Evolutionary conservation across 805 yeast genomes (phyloP).

Genomic region (Candida silvatica): DNA sequence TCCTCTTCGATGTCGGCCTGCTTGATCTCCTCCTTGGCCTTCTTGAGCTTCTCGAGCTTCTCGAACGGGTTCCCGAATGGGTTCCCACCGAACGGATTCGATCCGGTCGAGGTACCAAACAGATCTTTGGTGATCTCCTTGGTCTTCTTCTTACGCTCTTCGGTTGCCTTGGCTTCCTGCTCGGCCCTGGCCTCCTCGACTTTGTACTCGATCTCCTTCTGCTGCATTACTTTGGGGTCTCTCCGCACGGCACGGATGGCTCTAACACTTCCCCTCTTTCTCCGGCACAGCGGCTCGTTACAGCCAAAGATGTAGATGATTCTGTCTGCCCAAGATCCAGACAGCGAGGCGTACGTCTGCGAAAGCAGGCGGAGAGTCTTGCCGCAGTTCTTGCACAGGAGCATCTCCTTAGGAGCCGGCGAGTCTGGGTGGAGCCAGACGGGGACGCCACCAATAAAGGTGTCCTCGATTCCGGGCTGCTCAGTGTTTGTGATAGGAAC

Average conservation of each 20-base stretch:
- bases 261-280: conserved; percentile 61
- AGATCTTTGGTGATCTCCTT: conserved; percentile 28
- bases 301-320: conserved; percentile 78
- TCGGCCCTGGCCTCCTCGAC: conserved; percentile 35
- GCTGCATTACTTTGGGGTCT: conserved; percentile 40
- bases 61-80: conserved; percentile 29
- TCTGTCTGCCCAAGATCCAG: conserved; percentile 66
- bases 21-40: background rate
- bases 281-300: conserved; percentile 49
- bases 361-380: conserved; percentile 54
- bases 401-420: conserved; percentile 41
- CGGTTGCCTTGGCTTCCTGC: conserved; percentile 31
- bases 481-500: conserved; percentile 43
- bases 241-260: conserved; percentile 70
- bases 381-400: conserved; percentile 61
- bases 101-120: conserved; percentile 19
- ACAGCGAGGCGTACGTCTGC: conserved; percentile 79
- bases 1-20: background rate
- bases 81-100: conserved; percentile 10
- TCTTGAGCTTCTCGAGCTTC: conserved; percentile 3
- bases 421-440: conserved; percentile 60
- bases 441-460: conserved; percentile 77
- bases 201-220: conserved; percentile 29
- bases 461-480: conserved; percentile 45
- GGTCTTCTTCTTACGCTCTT: conserved; percentile 31